phyloP scores from a whole-genome alignment of 75 land plant species.

The Pinus albicaulis region DNA sequence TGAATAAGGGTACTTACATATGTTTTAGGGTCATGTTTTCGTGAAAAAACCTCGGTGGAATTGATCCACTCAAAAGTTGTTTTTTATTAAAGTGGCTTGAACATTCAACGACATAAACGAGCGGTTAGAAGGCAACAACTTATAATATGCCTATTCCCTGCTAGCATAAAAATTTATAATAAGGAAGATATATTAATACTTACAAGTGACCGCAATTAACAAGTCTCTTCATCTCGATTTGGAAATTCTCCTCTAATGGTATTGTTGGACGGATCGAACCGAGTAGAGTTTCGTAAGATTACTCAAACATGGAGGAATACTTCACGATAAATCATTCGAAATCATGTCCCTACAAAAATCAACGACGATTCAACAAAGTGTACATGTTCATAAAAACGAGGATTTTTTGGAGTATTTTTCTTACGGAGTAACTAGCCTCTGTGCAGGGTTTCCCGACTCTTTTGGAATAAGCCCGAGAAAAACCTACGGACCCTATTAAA shows the following conservation, averaged over 20 bases:
- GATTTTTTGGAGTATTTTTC: not conserved
- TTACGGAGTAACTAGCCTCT: conserved; percentile 52
- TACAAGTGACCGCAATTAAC: conserved; percentile 3
- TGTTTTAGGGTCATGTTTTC: conserved; percentile 50
- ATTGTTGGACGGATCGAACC: conserved; percentile 64
- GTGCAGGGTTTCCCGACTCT: conserved; percentile 43
- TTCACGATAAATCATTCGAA: conserved; percentile 62
- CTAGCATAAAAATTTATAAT: no score
- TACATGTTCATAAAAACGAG: not conserved
- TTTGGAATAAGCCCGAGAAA: conserved; percentile 42
- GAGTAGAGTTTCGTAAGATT: conserved; percentile 54
- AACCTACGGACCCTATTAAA: conserved; percentile 50
- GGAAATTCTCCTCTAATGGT: conserved; percentile 56
- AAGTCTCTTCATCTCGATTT: conserved; percentile 22
- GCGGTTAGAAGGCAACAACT: no score
- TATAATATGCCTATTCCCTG: not conserved
- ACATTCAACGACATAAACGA: not conserved
- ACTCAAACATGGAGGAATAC: conserved; percentile 62
- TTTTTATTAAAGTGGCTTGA: conserved; percentile 79
- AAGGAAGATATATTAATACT: not conserved
- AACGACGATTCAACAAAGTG: not conserved
- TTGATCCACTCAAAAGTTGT: conserved; percentile 48
- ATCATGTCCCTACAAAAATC: conserved; percentile 50
- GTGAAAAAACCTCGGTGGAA: conserved; percentile 53
- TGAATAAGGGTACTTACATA: conserved; percentile 44